Conservation (phyloP, 345 rosid genomes). For the Moricandia arvensis region DNA sequence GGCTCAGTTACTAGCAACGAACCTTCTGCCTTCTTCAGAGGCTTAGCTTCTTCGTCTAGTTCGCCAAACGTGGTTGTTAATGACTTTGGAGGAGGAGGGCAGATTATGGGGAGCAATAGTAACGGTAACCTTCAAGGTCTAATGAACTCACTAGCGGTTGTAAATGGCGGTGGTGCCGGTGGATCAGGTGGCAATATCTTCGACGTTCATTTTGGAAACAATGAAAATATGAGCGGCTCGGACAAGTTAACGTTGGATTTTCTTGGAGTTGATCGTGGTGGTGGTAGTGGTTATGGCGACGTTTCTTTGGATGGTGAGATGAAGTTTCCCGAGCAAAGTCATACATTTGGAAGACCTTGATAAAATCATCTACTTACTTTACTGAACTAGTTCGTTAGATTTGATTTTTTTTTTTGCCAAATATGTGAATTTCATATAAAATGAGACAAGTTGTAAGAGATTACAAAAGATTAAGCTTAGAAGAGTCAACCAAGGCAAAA, state of each 20-base stretch:
- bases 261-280: constrained; percentile 60
- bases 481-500: too few species aligned
- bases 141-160: constrained; percentile 52
- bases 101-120: constrained; percentile 35
- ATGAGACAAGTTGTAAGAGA: too few species aligned
- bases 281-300: constrained; percentile 18
- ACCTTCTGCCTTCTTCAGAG: constrained; percentile 52
- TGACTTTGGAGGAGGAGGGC: constrained; percentile 38
- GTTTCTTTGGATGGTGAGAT: background rate
- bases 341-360: constrained; percentile 36
- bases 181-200: constrained; percentile 37
- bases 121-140: constrained; percentile 61
- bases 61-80: constrained; percentile 24
- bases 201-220: constrained; percentile 32
- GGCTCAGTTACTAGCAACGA: constrained; percentile 47
- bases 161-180: constrained; percentile 14
- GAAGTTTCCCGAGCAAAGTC: constrained; percentile 17
- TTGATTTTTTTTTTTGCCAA: too few species aligned
- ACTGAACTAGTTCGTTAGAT: constrained; percentile 15
- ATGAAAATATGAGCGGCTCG: constrained; percentile 45
- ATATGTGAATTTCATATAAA: too few species aligned
- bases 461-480: too few species aligned
- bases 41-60: constrained; percentile 47
- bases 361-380: background rate
- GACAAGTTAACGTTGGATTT: constrained; percentile 76